phyloP scores from a whole-genome alignment of 345 rosid genomes.

The Hypericum perforatum region DNA sequence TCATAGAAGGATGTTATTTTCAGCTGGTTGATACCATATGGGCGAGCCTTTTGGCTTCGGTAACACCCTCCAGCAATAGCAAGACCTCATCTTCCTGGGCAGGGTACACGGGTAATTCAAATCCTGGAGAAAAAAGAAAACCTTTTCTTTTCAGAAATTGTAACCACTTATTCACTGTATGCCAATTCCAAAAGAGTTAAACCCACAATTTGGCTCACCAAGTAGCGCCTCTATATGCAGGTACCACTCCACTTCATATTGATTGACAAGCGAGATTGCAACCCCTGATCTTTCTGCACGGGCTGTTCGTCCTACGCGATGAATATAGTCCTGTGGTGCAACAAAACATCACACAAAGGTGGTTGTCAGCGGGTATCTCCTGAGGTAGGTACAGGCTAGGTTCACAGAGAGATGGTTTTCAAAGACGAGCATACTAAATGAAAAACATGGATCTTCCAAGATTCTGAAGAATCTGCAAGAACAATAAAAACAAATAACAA shows the following conservation, averaged over 20 bases:
- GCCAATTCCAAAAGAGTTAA: too few relatives aligned
- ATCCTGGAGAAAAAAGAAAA: conserved; percentile 37
- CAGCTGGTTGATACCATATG: conserved; percentile 1
- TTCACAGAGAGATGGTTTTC: too few relatives aligned
- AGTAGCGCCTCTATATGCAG: conserved; percentile 79
- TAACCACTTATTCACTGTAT: neutral
- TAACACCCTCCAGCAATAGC: conserved; percentile 48
- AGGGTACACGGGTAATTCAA: conserved; percentile 50
- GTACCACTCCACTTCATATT: conserved; percentile 91
- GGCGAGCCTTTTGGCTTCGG: conserved; percentile 63
- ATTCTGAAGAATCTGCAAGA: too few relatives aligned
- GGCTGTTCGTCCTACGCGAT: conserved; percentile 82
- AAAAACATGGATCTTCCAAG: too few relatives aligned
- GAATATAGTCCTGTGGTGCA: conserved; percentile 68
- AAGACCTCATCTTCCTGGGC: conserved; percentile 75
- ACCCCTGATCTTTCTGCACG: conserved; percentile 98
- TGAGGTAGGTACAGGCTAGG: too few relatives aligned
- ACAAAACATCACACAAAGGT: too few relatives aligned
- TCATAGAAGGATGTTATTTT: too few relatives aligned
- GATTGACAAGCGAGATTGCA: conserved; percentile 80
- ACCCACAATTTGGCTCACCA: conserved; percentile 35
- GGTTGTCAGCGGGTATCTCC: too few relatives aligned
- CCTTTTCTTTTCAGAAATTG: neutral
- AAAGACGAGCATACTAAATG: too few relatives aligned
- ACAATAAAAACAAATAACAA: neutral